Evolutionary conservation across 805 yeast species (phyloP), one percentile per base, ranked within the genome.

Genomic region (Isabelozyma heimii): DNA sequence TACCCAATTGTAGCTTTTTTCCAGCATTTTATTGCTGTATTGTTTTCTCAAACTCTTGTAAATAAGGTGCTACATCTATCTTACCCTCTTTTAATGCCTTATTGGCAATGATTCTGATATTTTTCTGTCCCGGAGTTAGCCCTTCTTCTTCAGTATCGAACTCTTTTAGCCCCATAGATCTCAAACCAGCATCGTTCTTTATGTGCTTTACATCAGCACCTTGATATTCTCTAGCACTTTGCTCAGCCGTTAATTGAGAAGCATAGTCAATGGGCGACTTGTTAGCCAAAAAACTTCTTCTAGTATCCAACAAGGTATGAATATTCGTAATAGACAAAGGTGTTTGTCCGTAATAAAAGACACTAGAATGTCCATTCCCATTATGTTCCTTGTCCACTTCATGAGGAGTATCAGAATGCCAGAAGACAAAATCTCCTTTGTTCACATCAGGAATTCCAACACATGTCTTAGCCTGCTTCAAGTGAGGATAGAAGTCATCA

Each of bases 381-480:
- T 52, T 50, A 47, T 71, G 76, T 13, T 58, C 64, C 9, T 60
- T 52, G 43, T 75, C 78, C 27, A 75, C 77, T 13, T 69, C 69
- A 53, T 75, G 80, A 15, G 67, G 62, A 39, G 63, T 46, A 50
- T 74, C 79, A 46, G 70, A 61, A 52, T 75, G 79, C 79, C 79
- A 75, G 44, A 66, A 65, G 1, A 75, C 76, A 47, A 63, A 62
- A 49, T 73, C 77, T 5, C 80, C 80, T 13, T 74, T 72, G 2
- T 64, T 45, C 13, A 76, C 74, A 16, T 58, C 51, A 7, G 79
- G 78, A 37, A 72, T 57, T 2, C 67, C 57, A 14, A 67, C 64
- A 59, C 73, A 62, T 6, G 63, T 45, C 14, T 53, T 47, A 0
- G 55, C 51, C 20, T 65, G 66, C 1, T 63, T 45, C 33, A 75